Base-by-base conservation (phyloP, 2,329 filamentous ascomycete species). In the Stagonosporopsis chrysanthemi region DNA sequence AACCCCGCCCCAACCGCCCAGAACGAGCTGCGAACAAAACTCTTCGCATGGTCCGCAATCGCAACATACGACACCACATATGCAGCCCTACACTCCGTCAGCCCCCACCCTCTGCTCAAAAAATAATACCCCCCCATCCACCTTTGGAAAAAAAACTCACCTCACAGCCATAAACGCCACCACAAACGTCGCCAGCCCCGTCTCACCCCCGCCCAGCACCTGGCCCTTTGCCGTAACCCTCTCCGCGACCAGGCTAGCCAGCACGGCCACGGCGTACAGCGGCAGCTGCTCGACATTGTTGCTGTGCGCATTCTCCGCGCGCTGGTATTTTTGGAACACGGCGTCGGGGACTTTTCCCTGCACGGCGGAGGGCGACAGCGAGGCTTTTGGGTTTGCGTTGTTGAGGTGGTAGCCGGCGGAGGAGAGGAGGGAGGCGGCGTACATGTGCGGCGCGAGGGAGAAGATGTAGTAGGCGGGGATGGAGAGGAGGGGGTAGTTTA, bases 381-480 rank as follows among this genome's bases (percentile, higher is more conserved):
- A 64, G 15, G 68, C 64, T 36, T 63, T 69, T 22, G 68, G 67
- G 31, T 69, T 70, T 15, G 68, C 60, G 38, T 69, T 70, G 62
- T 70, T 67, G 38, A 63, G 15, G 28, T 67, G 60, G 61, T 68
- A 69, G 22, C 68, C 68, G 8, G 47, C 31, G 1, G 58, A 40
- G 3, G 42, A 15, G 24, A 70, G 67, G 11, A 68, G 39, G 23
- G 19, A 40, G 24, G 42, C 28, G 2, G 68, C 62, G 35, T 70
- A 70, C 11, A 56, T 38, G 48, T 70, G 68, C 2, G 68, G 68
- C 2, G 61, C 8, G 19, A 67, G 28, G 23, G 62, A 65, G 57
- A 70, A 69, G 56, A 66, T 22, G 14, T 70, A 69, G 64, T 68
- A 70, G 19, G 65, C 66, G 14, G 68, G 68, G 36, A 70, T 70